A percentile compares a stretch with the other conserved stretches of the same genome.
These are phyloP conservation scores for Aspergillus alliaceus DNA, from an alignment of 2,329 filamentous ascomycete genomes.

Conservation along the genomic window DNA sequence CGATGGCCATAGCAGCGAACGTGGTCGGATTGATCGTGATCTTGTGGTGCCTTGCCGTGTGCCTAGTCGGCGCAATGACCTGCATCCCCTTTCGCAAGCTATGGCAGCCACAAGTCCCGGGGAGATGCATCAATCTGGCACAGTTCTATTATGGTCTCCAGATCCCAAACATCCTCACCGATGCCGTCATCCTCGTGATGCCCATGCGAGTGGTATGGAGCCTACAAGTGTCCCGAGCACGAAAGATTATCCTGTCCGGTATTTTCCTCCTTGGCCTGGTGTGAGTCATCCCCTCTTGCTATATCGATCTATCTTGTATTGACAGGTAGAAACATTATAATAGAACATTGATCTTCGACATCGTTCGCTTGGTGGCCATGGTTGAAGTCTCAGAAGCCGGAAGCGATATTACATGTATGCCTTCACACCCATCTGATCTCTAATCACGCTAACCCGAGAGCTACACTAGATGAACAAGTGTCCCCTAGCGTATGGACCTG, in stretches of 20 bases:
- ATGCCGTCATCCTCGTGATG: constrained; percentile 29
- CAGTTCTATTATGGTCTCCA: constrained; percentile 29
- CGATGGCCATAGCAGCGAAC: constrained; percentile 23
- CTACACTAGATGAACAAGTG: constrained; percentile 29
- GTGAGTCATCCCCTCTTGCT: constrained; percentile 9
- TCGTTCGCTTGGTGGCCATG: constrained; percentile 26
- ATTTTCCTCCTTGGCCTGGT: constrained; percentile 28
- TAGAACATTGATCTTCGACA: constrained; percentile 28
- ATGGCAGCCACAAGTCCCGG: constrained; percentile 22
- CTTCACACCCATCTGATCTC: background rate
- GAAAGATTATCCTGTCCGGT: constrained; percentile 23
- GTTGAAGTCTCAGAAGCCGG: constrained; percentile 22
- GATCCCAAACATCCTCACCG: constrained; percentile 31
- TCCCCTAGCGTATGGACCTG: constrained; percentile 31
- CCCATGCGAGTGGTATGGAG: constrained; percentile 28
- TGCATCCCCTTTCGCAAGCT: constrained; percentile 28
- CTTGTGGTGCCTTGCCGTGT: constrained; percentile 25
- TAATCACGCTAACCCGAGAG: no score
- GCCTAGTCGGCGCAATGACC: constrained; percentile 23
- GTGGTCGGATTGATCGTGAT: constrained; percentile 20
- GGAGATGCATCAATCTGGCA: constrained; percentile 26
- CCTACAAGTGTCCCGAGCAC: constrained; percentile 21
- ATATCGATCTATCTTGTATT: no score
- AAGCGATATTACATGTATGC: constrained; percentile 26
- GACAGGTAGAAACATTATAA: no score